These are phyloP conservation scores for Helianthus tuberosus DNA, from an alignment of 129 eudicot genomes.

Conservation along the genomic window DNA sequence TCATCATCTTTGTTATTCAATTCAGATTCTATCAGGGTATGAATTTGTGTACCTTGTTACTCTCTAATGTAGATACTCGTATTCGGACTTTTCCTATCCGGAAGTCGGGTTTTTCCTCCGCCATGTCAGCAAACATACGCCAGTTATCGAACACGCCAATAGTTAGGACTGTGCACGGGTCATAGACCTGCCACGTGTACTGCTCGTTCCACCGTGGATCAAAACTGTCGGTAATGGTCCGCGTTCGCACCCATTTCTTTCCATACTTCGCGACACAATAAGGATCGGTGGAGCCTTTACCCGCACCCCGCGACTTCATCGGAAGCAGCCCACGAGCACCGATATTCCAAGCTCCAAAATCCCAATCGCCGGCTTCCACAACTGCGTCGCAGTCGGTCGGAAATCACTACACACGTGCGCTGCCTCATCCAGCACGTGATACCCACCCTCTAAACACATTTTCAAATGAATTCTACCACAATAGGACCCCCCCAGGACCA, in stretches of 20 bases:
- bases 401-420: slow-evolving; percentile 97
- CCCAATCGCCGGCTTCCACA: slow-evolving; percentile 93
- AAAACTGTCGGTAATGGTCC: slow-evolving; percentile 74
- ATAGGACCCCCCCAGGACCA: slow-evolving; percentile 75
- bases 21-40: too few species aligned
- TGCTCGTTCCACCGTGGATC: slow-evolving; percentile 99
- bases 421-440: slow-evolving; percentile 97
- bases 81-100: slow-evolving; percentile 89
- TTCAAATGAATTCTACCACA: slow-evolving; percentile 75
- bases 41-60: slow-evolving; percentile 85
- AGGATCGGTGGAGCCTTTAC: slow-evolving; percentile 94
- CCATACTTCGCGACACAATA: slow-evolving; percentile 98
- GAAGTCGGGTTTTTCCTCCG: slow-evolving; percentile 77
- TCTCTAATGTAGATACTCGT: slow-evolving; percentile 89
- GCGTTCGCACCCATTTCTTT: slow-evolving; percentile 97
- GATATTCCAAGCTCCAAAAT: slow-evolving; percentile 84
- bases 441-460: slow-evolving; percentile 94
- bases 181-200: slow-evolving; percentile 99
- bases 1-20: too few species aligned
- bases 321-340: slow-evolving; percentile 91
- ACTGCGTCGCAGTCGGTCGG: slow-evolving; percentile 86
- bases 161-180: slow-evolving; percentile 95
- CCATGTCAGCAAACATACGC: slow-evolving; percentile 80
- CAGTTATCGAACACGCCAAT: slow-evolving; percentile 96
- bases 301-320: slow-evolving; percentile 80